A percentile compares a stretch with the other conserved stretches of the same genome.
These are phyloP conservation scores for Solanum tacnaense DNA, from an alignment of 257 asterid genomes.

Conservation along the genomic window DNA sequence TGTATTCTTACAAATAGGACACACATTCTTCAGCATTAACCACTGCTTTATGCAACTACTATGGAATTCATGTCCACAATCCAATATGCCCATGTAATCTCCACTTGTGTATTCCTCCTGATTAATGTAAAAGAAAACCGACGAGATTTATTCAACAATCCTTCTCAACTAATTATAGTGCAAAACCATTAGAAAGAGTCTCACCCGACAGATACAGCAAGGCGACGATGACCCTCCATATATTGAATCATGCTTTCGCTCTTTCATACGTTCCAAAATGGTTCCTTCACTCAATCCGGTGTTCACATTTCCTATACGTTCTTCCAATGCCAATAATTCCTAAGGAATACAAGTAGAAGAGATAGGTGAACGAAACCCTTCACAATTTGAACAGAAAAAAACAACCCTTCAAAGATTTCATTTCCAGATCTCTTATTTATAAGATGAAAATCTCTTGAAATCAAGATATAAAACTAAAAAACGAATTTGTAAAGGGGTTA, in stretches of 20 bases:
- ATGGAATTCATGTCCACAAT: constrained; percentile 83
- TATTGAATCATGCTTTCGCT: constrained; percentile 22
- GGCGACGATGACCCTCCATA: constrained; percentile 26
- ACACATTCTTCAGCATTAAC: constrained; percentile 69
- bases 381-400: not conserved
- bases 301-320: constrained; percentile 69
- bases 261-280: constrained; percentile 36
- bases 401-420: not conserved
- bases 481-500: not conserved
- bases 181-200: not conserved
- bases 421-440: not conserved
- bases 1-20: constrained; percentile 81
- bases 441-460: not conserved
- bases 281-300: constrained; percentile 67
- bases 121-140: not conserved
- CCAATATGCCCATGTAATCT: constrained; percentile 54
- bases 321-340: constrained; percentile 93
- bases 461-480: not conserved
- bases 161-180: too few species aligned
- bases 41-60: constrained; percentile 72
- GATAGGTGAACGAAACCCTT: not conserved
- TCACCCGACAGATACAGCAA: constrained; percentile 87
- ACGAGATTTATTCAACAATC: not conserved
- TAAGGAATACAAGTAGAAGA: not conserved
- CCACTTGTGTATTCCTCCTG: constrained; percentile 67